Evolutionary conservation across 208 protist species (phyloP).

Genomic region (Zelonia costaricensis): DNA sequence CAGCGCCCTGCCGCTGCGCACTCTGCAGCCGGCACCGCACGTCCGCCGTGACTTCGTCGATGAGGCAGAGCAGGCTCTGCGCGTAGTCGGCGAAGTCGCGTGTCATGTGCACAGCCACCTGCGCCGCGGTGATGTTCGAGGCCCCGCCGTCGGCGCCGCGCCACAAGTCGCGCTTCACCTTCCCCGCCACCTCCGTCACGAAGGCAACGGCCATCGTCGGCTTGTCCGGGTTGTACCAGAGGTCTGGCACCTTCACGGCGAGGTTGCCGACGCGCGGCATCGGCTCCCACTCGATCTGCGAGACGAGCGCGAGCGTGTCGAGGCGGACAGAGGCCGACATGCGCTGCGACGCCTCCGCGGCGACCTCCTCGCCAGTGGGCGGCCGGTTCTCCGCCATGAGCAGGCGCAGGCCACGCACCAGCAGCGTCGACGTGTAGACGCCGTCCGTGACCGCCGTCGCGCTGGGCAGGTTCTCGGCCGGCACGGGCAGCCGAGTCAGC

Average conservation of each 20-base stretch:
- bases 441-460: conserved; percentile 22
- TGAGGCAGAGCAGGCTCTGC: conserved; percentile 27
- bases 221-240: conserved; percentile 61
- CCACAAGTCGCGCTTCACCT: conserved; percentile 52
- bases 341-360: conserved; percentile 24
- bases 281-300: conserved; percentile 84
- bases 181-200: conserved; percentile 42
- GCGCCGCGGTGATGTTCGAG: conserved; percentile 55
- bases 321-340: conserved; percentile 60
- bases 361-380: conserved; percentile 47
- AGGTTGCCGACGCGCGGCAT: conserved; percentile 66
- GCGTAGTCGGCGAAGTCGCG: conserved; percentile 79
- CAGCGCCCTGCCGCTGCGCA: too few relatives aligned
- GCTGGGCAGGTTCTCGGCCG: conserved; percentile 43
- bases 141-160: conserved; percentile 58
- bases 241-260: conserved; percentile 41
- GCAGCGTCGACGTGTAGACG: conserved; percentile 68
- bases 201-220: conserved; percentile 66
- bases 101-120: conserved; percentile 50
- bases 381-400: conserved; percentile 56
- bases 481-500: conserved; percentile 52
- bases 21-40: conserved; percentile 2
- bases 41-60: conserved; percentile 5
- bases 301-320: conserved; percentile 56
- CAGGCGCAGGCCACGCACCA: conserved; percentile 47